phyloP scores from a whole-genome alignment of 352 stramenopile genomes.

The Phytophthora agathidicida region DNA sequence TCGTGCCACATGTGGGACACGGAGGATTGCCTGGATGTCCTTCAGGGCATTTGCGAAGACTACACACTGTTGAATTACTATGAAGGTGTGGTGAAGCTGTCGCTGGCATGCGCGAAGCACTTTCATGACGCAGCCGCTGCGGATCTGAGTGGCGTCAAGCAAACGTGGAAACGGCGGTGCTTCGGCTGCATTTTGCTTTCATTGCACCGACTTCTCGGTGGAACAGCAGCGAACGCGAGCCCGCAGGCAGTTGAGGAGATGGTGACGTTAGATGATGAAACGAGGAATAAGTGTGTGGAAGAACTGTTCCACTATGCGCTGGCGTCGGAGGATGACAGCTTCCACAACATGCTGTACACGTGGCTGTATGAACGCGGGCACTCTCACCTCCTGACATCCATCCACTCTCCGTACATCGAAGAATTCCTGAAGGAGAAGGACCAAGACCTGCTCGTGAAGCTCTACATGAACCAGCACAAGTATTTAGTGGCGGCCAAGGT shows the following conservation, averaged over 20 bases:
- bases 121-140: slow-evolving; percentile 73
- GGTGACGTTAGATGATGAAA: slow-evolving; percentile 74
- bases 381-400: slow-evolving; percentile 57
- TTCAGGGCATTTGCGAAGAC: slow-evolving; percentile 83
- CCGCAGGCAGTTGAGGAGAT: slow-evolving; percentile 80
- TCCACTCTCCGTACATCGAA: slow-evolving; percentile 81
- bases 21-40: slow-evolving; percentile 73
- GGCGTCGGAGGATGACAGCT: slow-evolving; percentile 71
- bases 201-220: slow-evolving; percentile 63
- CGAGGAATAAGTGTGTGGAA: slow-evolving; percentile 64
- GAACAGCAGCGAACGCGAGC: slow-evolving; percentile 39
- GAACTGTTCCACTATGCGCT: slow-evolving; percentile 82
- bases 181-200: slow-evolving; percentile 78
- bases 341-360: slow-evolving; percentile 82
- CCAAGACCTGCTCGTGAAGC: slow-evolving; percentile 83
- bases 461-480: slow-evolving; percentile 89
- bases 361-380: slow-evolving; percentile 85
- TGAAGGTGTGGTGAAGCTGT: slow-evolving; percentile 86
- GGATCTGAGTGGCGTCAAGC: slow-evolving; percentile 69
- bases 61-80: slow-evolving; percentile 83
- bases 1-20: slow-evolving; percentile 89
- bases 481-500: slow-evolving; percentile 85
- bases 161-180: slow-evolving; percentile 75
- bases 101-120: slow-evolving; percentile 79
- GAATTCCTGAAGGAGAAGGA: slow-evolving; percentile 85